Evolutionary conservation across 108 stramenopile species (phyloP).

Genomic region (Nitzschia sp.): DNA sequence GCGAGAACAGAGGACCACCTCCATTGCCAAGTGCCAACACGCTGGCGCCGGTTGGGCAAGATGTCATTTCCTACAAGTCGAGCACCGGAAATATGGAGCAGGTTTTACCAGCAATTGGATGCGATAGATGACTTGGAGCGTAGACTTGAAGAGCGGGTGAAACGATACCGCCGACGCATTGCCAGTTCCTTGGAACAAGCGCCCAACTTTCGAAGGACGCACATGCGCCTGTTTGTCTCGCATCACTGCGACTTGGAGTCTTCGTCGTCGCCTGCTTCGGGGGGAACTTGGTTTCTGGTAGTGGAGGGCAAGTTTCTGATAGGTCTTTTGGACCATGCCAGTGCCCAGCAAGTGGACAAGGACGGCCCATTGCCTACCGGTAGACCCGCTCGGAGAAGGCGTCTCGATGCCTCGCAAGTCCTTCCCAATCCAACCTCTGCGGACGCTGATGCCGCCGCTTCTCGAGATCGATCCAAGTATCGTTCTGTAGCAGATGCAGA

Average conservation of each 20-base stretch:
- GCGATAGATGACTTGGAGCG: slow-evolving; percentile 67
- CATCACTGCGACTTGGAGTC: slow-evolving; percentile 36
- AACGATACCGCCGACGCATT: slow-evolving; percentile 54
- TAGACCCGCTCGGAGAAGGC: not conserved
- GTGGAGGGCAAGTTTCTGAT: slow-evolving; percentile 78
- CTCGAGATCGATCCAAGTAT: slow-evolving; percentile 21
- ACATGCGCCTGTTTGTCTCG: slow-evolving; percentile 66
- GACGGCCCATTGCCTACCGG: slow-evolving; percentile 16
- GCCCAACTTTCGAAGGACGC: slow-evolving; percentile 53
- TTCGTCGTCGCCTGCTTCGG: not conserved
- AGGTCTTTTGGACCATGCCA: slow-evolving; percentile 66
- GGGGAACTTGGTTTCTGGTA: slow-evolving; percentile 48
- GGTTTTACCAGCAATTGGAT: slow-evolving; percentile 21
- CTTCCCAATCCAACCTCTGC: not conserved
- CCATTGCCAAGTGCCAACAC: too few relatives aligned
- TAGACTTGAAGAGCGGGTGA: slow-evolving; percentile 53
- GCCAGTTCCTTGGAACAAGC: slow-evolving; percentile 54
- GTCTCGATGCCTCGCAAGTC: not conserved
- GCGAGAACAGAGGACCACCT: too few relatives aligned
- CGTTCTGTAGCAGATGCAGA: slow-evolving; percentile 44
- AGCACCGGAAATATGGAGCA: slow-evolving; percentile 30
- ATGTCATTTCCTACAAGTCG: too few relatives aligned
- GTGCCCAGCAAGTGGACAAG: slow-evolving; percentile 53
- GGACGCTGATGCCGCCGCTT: not conserved
- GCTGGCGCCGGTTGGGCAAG: too few relatives aligned